Evolutionary conservation across 192 early-diverging fungal species (phyloP), one percentile per base, ranked within the genome.

Genomic region (Backusella tarrabulga): DNA sequence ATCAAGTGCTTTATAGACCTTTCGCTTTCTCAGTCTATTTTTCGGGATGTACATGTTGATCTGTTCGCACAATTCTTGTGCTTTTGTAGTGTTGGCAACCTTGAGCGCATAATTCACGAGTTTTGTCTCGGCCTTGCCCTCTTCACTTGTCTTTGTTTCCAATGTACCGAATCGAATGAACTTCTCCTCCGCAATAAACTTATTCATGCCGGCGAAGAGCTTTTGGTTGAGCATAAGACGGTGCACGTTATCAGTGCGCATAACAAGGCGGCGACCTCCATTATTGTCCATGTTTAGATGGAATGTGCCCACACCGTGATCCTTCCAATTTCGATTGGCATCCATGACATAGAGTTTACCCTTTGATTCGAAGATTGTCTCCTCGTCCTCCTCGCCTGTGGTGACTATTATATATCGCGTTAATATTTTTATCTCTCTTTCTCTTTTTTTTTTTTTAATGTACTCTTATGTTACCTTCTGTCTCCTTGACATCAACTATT

Each of bases 171-270:
- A 73, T 34, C 82, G 68, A 21, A 86, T 78, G 76, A 83, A 86
- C 34, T 78, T 77, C 7, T 83, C 82, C 60, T 83, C 77, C 75
- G 71, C 73, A 42, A 79, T 42, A 74, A 77, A 79, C 77, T 14
- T 75, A 72, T 29, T 29, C 82, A 86, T 86, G 14, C 77, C 80
- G 6, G 68, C 4, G 52, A 82, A 86, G 35, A 86, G 67, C 0
- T 71, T 46, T 6, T 79, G 14, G 63, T 86, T 86, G 26, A 86
- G 72, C 23, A 86, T 86, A 29, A 83, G 68, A 32, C 77, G 63
- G 26, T 77, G 75, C 14, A 86, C 85, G 21, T 54, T 71, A 70
- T 86, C 85, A 9, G 85, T 67, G 17, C 85, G 79, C 85, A 86
- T 86, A 8, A 86, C 76, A 41, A 82, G 44, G 29, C 76, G 44